phyloP scores from a whole-genome alignment of 805 yeast genomes.

The Myxozyma nipponensis region DNA sequence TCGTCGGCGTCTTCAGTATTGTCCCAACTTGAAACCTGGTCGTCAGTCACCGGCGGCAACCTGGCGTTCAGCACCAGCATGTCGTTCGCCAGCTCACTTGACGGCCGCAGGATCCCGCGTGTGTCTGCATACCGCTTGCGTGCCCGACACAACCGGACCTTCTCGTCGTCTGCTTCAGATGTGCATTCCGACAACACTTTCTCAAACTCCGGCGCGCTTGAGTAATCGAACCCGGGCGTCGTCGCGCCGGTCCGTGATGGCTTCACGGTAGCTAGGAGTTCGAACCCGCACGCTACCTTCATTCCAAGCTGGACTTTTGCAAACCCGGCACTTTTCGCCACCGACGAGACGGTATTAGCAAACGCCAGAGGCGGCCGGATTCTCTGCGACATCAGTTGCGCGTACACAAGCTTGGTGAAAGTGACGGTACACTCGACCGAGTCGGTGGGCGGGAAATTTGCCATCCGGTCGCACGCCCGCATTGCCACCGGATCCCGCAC shows the following conservation, averaged over 20 bases:
- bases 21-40: constrained; percentile 26
- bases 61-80: constrained; percentile 4
- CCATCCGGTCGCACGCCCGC: constrained; percentile 23
- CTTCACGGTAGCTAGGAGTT: constrained; percentile 6
- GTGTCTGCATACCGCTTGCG: constrained; percentile 12
- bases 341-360: background rate
- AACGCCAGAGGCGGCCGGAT: constrained; percentile 21
- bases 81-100: constrained; percentile 9
- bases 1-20: constrained; percentile 25
- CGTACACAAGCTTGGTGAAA: constrained; percentile 29
- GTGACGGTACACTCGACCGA: constrained; percentile 25
- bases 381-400: constrained; percentile 28
- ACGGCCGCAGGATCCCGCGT: constrained; percentile 9
- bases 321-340: constrained; percentile 1
- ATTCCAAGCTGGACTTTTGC: constrained; percentile 27
- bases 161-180: constrained; percentile 21
- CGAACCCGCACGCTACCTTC: constrained; percentile 31
- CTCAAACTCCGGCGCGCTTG: constrained; percentile 14
- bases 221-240: constrained; percentile 4
- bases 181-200: constrained; percentile 18
- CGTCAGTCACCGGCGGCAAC: constrained; percentile 10
- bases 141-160: constrained; percentile 18
- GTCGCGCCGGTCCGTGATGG: background rate
- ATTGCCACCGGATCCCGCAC: constrained; percentile 25
- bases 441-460: constrained; percentile 27